Evolutionary conservation across 2,329 filamentous ascomycete species (phyloP).

Genomic region (Talaromyces sp.): DNA sequence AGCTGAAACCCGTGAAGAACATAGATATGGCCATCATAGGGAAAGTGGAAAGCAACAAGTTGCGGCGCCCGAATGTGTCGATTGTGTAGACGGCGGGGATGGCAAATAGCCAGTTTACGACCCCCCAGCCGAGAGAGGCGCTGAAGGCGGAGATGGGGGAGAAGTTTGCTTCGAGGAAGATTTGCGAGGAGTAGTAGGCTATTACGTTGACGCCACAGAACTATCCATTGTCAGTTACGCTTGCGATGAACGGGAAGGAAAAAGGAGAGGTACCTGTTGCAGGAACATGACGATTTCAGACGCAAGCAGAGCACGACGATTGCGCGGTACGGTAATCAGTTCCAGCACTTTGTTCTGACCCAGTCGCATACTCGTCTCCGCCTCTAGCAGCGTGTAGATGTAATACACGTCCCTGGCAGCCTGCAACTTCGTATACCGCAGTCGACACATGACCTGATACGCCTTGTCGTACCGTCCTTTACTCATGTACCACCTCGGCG

Average conservation of each 20-base stretch:
- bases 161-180: slow-evolving; percentile 56
- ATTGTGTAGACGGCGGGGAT: slow-evolving; percentile 64
- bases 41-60: slow-evolving; percentile 62
- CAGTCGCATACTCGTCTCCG: slow-evolving; percentile 56
- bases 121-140: slow-evolving; percentile 59
- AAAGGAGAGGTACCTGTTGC: slow-evolving; percentile 50
- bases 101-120: slow-evolving; percentile 65
- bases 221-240: slow-evolving; percentile 21
- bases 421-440: slow-evolving; percentile 44
- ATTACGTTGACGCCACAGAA: slow-evolving; percentile 54
- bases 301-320: slow-evolving; percentile 59
- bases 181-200: slow-evolving; percentile 60
- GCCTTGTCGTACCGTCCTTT: slow-evolving; percentile 42
- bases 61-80: slow-evolving; percentile 64
- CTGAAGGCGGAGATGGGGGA: slow-evolving; percentile 50
- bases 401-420: slow-evolving; percentile 47
- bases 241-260: not conserved
- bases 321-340: slow-evolving; percentile 59
- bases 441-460: slow-evolving; percentile 42
- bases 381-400: slow-evolving; percentile 55
- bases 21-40: slow-evolving; percentile 59
- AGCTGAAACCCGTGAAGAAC: slow-evolving; percentile 53
- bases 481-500: slow-evolving; percentile 49
- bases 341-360: slow-evolving; percentile 54
- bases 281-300: slow-evolving; percentile 65